phyloP scores from a whole-genome alignment of 2,329 filamentous ascomycete species.

The Iodosphaeria phyllophila region DNA sequence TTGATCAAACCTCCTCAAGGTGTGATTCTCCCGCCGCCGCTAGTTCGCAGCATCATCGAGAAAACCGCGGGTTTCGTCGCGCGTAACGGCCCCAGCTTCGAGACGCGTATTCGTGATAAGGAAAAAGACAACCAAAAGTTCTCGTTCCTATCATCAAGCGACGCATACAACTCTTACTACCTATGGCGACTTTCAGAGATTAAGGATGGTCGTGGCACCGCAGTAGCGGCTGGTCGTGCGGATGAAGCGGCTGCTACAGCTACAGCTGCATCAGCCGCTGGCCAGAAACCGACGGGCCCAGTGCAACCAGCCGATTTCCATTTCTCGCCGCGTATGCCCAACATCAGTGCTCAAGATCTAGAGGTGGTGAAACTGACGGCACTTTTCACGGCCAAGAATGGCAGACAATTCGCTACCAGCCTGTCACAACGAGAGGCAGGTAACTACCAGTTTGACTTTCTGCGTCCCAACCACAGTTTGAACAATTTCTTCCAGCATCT shows the following conservation, averaged over 20 bases:
- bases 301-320: constrained; percentile 72
- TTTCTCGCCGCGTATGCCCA: constrained; percentile 93
- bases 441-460: constrained; percentile 92
- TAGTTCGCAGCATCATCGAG: constrained; percentile 68
- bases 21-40: constrained; percentile 74
- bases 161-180: constrained; percentile 80
- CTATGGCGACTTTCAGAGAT: constrained; percentile 81
- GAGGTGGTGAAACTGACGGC: constrained; percentile 61
- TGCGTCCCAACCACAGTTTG: constrained; percentile 85
- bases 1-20: constrained; percentile 64
- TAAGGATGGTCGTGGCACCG: constrained; percentile 63
- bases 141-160: constrained; percentile 61
- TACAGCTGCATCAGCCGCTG: constrained; percentile 24
- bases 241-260: constrained; percentile 43
- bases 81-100: constrained; percentile 47
- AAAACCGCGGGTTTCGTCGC: constrained; percentile 89
- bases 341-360: constrained; percentile 87
- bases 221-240: constrained; percentile 55
- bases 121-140: constrained; percentile 77
- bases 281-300: constrained; percentile 61
- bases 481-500: constrained; percentile 90
- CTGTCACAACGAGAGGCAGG: constrained; percentile 74
- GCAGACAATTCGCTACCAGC: constrained; percentile 76
- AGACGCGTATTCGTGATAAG: constrained; percentile 72
- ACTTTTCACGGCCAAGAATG: constrained; percentile 82